These are phyloP conservation scores for Cytospora paraplurivora DNA, from an alignment of 2,329 filamentous ascomycete genomes.

Conservation along the genomic window DNA sequence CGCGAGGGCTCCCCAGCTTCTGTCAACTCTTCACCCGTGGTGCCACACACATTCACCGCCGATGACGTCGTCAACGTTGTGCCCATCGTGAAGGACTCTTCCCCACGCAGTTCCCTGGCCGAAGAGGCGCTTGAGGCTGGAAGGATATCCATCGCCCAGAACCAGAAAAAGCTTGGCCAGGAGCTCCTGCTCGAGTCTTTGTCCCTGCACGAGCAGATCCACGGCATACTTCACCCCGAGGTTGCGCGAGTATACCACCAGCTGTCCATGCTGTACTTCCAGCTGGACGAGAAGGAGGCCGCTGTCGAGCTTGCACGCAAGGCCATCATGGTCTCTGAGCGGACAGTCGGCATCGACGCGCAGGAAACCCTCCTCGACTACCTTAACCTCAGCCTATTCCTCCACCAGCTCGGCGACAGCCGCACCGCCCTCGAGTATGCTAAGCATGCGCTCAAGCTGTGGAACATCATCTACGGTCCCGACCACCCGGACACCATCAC, in stretches of 20 bases:
- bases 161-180: constrained; percentile 93
- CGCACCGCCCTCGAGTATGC: constrained; percentile 84
- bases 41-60: constrained; percentile 67
- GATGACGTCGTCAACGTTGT: constrained; percentile 92
- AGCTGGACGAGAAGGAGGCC: constrained; percentile 95
- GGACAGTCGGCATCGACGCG: constrained; percentile 90
- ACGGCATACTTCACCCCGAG: constrained; percentile 94
- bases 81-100: constrained; percentile 93
- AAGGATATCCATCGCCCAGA: constrained; percentile 91
- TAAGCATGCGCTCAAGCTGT: constrained; percentile 88
- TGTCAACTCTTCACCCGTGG: constrained; percentile 45
- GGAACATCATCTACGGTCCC: constrained; percentile 94
- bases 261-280: constrained; percentile 93
- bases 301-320: constrained; percentile 95
- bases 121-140: constrained; percentile 96
- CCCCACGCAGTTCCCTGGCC: constrained; percentile 84
- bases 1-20: constrained; percentile 56
- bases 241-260: constrained; percentile 95
- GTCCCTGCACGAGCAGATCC: constrained; percentile 97
- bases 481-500: constrained; percentile 98
- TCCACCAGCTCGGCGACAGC: constrained; percentile 90
- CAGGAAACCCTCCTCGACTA: constrained; percentile 94
- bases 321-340: constrained; percentile 92
- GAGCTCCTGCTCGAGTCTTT: constrained; percentile 95
- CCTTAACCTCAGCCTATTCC: constrained; percentile 90